phyloP scores from a whole-genome alignment of 192 early-diverging fungal genomes.

The Gryganskiella cystojenkinii region DNA sequence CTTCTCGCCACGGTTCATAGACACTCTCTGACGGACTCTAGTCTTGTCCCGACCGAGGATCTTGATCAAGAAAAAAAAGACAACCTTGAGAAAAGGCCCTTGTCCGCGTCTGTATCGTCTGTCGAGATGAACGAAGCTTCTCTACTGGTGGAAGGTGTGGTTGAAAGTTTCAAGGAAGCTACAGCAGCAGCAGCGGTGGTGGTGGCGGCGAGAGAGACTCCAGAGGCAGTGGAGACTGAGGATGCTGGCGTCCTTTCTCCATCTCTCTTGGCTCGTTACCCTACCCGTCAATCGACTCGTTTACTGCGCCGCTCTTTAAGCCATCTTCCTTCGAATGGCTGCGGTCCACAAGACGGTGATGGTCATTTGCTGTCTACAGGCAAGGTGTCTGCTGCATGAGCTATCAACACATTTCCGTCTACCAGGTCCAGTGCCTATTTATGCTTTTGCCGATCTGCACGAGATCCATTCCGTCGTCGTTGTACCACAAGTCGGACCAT shows the following conservation, averaged over 20 bases:
- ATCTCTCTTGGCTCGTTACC: constrained; percentile 19
- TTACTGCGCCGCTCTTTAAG: constrained; percentile 11
- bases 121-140: not conserved
- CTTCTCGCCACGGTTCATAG: not conserved
- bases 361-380: not conserved
- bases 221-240: constrained; percentile 1
- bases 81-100: not conserved
- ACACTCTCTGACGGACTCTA: not conserved
- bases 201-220: not conserved
- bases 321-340: not conserved
- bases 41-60: no score
- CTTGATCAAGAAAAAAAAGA: not conserved
- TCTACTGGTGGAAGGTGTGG: not conserved
- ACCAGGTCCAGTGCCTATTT: no score
- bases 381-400: constrained; percentile 27
- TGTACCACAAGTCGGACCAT: no score
- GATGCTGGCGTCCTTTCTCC: constrained; percentile 38
- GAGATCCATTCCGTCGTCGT: no score
- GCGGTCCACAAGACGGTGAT: not conserved
- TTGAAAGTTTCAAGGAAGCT: not conserved
- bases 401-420: no score
- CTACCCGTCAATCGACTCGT: constrained; percentile 22
- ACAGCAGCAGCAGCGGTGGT: not conserved
- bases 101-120: not conserved
- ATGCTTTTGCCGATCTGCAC: no score